phyloP scores from a whole-genome alignment of 306 rosid species.

The Lithocarpus polystachyus region DNA sequence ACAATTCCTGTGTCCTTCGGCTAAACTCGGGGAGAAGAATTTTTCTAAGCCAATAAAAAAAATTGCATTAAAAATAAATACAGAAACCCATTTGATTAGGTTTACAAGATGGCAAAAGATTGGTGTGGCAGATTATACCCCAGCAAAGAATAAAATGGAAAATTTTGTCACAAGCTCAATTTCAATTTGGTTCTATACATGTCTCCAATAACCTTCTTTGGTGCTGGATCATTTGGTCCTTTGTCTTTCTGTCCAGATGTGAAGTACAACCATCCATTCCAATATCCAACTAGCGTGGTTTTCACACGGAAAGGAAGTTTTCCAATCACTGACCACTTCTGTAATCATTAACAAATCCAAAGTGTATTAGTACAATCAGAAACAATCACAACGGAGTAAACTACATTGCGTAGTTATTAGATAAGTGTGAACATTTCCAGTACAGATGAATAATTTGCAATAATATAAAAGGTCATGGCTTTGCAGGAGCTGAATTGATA shows the following conservation, averaged over 20 bases:
- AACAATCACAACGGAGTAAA: constrained; percentile 4
- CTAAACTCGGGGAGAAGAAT: neutral
- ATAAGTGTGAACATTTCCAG: neutral
- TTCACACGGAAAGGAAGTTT: constrained; percentile 86
- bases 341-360: constrained; percentile 24
- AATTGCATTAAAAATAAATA: neutral
- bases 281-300: constrained; percentile 79
- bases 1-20: neutral
- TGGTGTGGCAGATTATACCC: neutral
- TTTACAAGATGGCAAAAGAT: neutral
- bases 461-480: neutral
- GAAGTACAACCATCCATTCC: constrained; percentile 91
- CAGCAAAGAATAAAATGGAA: neutral
- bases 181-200: constrained; percentile 79
- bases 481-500: neutral
- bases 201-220: constrained; percentile 79
- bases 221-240: constrained; percentile 80
- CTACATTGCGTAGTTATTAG: no score
- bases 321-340: constrained; percentile 90
- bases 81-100: neutral
- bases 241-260: constrained; percentile 94
- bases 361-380: constrained; percentile 9
- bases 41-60: neutral
- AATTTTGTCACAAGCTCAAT: constrained; percentile 40
- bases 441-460: neutral